Percentiles rank a stretch among this genome's conserved stretches.
phyloP scores from a whole-genome alignment of 768 basidiomycete genomes.

The Mycena amicta region DNA sequence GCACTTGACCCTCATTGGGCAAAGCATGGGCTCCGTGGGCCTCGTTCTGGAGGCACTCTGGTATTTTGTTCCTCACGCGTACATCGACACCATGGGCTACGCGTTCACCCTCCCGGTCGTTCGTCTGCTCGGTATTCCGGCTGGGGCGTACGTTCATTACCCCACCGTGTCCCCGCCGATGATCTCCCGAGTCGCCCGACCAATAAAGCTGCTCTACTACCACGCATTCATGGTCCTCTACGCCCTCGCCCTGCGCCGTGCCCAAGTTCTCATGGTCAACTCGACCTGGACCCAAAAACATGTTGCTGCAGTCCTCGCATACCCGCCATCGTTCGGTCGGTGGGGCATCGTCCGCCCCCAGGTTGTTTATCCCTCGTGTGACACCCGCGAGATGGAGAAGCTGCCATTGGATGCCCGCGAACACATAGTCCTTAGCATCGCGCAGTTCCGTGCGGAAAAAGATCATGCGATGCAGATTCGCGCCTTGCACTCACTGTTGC shows the following conservation, averaged over 20 bases:
- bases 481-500: constrained; percentile 65
- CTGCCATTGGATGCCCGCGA: constrained; percentile 59
- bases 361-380: constrained; percentile 92
- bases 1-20: constrained; percentile 89
- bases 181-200: constrained; percentile 74
- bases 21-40: constrained; percentile 85
- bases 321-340: constrained; percentile 48
- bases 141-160: constrained; percentile 94
- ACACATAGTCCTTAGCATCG: constrained; percentile 78
- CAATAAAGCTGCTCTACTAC: constrained; percentile 75
- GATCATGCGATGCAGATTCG: constrained; percentile 81
- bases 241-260: constrained; percentile 67
- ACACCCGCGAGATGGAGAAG: constrained; percentile 68
- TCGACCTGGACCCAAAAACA: constrained; percentile 94
- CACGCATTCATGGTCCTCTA: constrained; percentile 86
- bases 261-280: constrained; percentile 88
- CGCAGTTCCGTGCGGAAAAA: constrained; percentile 97
- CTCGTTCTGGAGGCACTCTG: constrained; percentile 84
- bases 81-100: constrained; percentile 97
- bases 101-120: constrained; percentile 90
- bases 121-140: constrained; percentile 63
- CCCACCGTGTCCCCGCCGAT: constrained; percentile 96
- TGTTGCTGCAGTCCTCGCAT: constrained; percentile 66
- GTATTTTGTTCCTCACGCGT: constrained; percentile 83
- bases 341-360: constrained; percentile 51